phyloP scores from a whole-genome alignment of 148 eudicot species.

The Fagopyrum homotropicum region DNA sequence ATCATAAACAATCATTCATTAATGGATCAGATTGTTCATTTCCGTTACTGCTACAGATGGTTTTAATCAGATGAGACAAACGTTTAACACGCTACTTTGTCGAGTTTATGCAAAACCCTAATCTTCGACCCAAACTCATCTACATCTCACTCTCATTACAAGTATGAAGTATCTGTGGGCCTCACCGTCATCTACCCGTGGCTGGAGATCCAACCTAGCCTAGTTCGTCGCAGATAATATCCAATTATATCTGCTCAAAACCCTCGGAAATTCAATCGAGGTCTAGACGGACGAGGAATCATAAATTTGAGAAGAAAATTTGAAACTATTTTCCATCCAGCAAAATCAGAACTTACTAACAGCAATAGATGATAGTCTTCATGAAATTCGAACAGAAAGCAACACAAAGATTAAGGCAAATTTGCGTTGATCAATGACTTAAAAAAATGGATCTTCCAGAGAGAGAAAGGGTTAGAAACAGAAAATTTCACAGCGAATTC shows the following conservation, averaged over 20 bases:
- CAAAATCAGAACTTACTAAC: background rate
- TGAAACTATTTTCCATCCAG: background rate
- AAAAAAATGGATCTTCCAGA: background rate
- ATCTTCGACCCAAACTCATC: background rate
- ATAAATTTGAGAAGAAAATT: background rate
- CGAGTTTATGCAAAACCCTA: background rate
- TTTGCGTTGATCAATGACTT: background rate
- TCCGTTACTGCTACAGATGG: no score
- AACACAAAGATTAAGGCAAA: background rate
- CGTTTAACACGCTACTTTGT: background rate
- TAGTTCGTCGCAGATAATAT: background rate
- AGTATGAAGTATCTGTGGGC: background rate
- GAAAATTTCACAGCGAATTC: background rate
- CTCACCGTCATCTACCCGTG: background rate
- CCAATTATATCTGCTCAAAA: background rate
- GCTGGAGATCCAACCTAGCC: background rate
- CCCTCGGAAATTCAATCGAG: background rate
- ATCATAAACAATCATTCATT: no score
- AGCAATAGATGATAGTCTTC: background rate
- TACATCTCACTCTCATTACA: background rate
- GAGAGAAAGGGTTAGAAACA: background rate
- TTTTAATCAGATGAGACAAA: no score
- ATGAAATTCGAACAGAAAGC: background rate
- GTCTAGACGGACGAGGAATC: background rate
- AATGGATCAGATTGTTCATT: no score